Base-by-base conservation (phyloP, 306 rosid genomes). In the Castanea crenata region DNA sequence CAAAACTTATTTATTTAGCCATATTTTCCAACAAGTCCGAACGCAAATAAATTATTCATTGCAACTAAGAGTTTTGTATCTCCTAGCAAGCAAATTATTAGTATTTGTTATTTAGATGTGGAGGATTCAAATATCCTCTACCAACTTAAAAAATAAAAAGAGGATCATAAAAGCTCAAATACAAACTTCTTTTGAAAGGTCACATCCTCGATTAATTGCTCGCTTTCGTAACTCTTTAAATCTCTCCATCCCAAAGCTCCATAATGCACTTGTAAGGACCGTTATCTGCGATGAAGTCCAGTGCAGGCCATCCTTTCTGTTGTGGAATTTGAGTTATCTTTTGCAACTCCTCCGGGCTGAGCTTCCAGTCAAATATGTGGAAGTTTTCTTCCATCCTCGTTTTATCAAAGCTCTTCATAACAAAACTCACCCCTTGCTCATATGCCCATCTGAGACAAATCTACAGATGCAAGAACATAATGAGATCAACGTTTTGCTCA, bases 11-110 rank as follows among this genome's bases (percentile, higher is more conserved):
- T 38, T 38, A 38, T 38, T 38, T 38, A 38, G 11, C 46, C 0
- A 8, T 38, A 38, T 38, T 38, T 38, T 38, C 88, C 86, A 11
- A 80, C 73, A 19, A 78, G 79, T 65, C 88, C 90, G 11, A 87
- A 86, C 87, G 0, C 41, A 38, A 2, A 38, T 8, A 7, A 38
- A 38, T 38, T 38, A 1, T 38, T 38, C 3, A 38, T 38, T 38
- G 46, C 46, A 38, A 7, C 3, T 38, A 38, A 38, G 46, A 38
- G 46, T 38, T 38, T 38, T 38, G 46, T 38, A 7, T 38, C 46
- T 38, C 0, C 3, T 7, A 38, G 11, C 11, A 38, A 38, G 11
- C 11, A 38, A 38, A 38, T 7, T 38, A 7, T 38, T 38, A 7
- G 11, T 38, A 38, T 7, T 38, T 38, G 11, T 38, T 7, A 7